Evolutionary conservation across 305 asterid species (phyloP).

Genomic region (Solanum hybrid): DNA sequence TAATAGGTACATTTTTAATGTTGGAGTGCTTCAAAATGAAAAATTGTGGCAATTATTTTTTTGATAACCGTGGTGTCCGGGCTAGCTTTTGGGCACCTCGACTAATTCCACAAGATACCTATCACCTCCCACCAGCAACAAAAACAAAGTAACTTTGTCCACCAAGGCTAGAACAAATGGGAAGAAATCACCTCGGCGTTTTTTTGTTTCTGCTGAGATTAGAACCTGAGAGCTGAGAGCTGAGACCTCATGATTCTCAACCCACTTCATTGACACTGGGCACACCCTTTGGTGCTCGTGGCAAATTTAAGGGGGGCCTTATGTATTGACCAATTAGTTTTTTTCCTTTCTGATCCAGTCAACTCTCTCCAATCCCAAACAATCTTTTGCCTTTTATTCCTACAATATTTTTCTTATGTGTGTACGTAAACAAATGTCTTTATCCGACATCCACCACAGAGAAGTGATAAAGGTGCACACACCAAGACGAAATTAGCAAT

Average conservation of each 20-base stretch:
- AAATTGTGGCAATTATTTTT: background rate
- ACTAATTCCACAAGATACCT: background rate
- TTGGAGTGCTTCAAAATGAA: background rate
- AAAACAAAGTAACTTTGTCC: background rate
- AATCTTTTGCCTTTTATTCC: background rate
- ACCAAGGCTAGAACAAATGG: background rate
- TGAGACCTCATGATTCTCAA: background rate
- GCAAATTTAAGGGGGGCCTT: background rate
- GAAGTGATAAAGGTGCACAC: background rate
- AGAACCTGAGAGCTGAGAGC: background rate
- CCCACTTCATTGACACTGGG: background rate
- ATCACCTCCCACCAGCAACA: background rate
- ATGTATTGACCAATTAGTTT: background rate
- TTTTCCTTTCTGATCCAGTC: background rate
- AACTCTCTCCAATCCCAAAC: background rate
- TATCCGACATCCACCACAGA: background rate
- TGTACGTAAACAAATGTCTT: background rate
- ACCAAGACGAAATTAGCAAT: slow-evolving; percentile 1
- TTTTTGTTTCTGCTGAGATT: background rate
- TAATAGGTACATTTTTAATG: background rate
- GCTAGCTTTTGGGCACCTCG: background rate
- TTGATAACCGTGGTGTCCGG: background rate
- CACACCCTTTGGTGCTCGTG: background rate
- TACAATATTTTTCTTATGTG: background rate
- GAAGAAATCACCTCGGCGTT: background rate